These are phyloP conservation scores for Fraxinus quadrangulata DNA, from an alignment of 257 asterid genomes.

Conservation along the genomic window DNA sequence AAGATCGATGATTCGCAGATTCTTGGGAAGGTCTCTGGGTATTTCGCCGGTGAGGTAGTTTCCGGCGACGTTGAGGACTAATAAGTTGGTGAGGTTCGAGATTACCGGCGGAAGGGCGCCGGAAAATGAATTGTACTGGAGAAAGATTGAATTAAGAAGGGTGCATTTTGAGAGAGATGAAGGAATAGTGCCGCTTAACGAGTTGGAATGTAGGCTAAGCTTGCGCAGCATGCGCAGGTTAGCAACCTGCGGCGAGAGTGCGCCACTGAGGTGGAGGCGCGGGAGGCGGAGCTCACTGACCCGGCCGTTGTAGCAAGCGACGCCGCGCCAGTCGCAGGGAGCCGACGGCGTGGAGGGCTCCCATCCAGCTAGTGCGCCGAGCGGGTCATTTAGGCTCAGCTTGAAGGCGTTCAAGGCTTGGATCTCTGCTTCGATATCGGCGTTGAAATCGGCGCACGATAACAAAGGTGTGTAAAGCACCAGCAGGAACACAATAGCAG, in stretches of 20 bases:
- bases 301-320: conserved; percentile 38
- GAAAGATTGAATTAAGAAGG: conserved; percentile 46
- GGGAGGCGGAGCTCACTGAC: conserved; percentile 66
- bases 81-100: conserved; percentile 43
- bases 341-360: conserved; percentile 50
- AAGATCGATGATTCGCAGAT: conserved; percentile 49
- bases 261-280: conserved; percentile 51
- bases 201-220: conserved; percentile 62
- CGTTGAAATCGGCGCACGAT: conserved; percentile 26
- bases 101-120: conserved; percentile 50
- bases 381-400: conserved; percentile 54
- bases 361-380: conserved; percentile 53
- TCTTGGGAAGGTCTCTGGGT: conserved; percentile 42
- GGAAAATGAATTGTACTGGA: conserved; percentile 52
- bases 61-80: conserved; percentile 49
- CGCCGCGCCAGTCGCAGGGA: conserved; percentile 85
- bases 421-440: conserved; percentile 47
- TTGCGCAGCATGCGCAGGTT: conserved; percentile 62
- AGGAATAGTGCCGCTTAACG: conserved; percentile 55
- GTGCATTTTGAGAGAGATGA: conserved; percentile 50
- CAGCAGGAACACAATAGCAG: conserved; percentile 22
- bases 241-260: conserved; percentile 44
- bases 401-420: conserved; percentile 52
- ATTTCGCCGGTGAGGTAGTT: conserved; percentile 53
- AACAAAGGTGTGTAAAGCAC: conserved; percentile 21